Percentiles rank a stretch among this genome's conserved stretches.
These are phyloP conservation scores for Melanomma pulvis-pyrius DNA, from an alignment of 495 filamentous ascomycete genomes.

Conservation along the genomic window DNA sequence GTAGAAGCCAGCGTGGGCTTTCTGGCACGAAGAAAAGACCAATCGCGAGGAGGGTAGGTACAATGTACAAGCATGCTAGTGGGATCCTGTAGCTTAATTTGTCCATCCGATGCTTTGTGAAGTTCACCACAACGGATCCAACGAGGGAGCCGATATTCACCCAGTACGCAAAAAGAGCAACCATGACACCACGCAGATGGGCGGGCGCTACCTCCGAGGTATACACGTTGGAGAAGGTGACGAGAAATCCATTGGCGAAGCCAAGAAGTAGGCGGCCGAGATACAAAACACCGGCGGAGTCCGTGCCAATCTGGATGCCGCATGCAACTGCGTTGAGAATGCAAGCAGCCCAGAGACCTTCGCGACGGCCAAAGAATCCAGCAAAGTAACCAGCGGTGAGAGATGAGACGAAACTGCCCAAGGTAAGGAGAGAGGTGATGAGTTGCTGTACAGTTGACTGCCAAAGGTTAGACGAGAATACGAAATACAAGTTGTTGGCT, in stretches of 20 bases:
- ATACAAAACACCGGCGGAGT: constrained; percentile 14
- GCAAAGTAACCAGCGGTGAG: constrained; percentile 50
- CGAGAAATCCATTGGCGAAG: constrained; percentile 27
- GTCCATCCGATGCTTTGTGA: constrained; percentile 45
- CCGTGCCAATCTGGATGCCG: constrained; percentile 24
- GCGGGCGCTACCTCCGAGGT: constrained; percentile 25
- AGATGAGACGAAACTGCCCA: constrained; percentile 41
- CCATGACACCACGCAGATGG: constrained; percentile 31
- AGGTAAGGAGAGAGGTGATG: constrained; percentile 23
- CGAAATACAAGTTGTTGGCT: constrained; percentile 23
- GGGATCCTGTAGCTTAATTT: constrained; percentile 60
- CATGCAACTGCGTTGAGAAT: constrained; percentile 21
- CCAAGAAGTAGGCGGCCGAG: constrained; percentile 29
- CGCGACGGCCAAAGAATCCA: constrained; percentile 40
- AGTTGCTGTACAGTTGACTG: constrained; percentile 39
- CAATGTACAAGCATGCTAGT: constrained; percentile 56
- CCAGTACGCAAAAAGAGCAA: constrained; percentile 25
- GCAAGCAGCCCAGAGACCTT: constrained; percentile 29
- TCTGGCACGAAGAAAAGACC: constrained; percentile 69
- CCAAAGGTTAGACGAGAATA: not conserved
- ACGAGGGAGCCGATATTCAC: constrained; percentile 29
- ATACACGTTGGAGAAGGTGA: constrained; percentile 36
- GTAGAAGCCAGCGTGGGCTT: constrained; percentile 79
- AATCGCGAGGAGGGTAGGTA: constrained; percentile 62
- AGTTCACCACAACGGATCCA: constrained; percentile 21